phyloP scores from a whole-genome alignment of 129 eudicot species.

The Mikania micrantha region DNA sequence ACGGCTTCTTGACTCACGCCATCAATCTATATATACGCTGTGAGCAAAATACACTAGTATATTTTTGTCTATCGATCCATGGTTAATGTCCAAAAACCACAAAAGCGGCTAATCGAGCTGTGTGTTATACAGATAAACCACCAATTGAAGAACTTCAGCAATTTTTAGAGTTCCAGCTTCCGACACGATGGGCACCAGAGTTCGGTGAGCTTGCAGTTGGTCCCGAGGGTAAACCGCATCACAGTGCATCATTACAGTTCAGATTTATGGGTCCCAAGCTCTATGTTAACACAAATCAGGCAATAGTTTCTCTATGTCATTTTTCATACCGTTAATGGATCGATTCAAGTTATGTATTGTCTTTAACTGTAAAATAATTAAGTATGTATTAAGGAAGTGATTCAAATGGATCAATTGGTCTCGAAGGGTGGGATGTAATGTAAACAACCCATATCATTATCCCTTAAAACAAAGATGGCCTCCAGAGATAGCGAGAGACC shows the following conservation, averaged over 20 bases:
- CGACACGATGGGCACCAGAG: conserved; percentile 75
- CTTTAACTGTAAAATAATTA: background rate
- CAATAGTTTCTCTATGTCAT: conserved; percentile 6
- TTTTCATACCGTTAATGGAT: background rate
- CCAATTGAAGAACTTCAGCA: conserved; percentile 67
- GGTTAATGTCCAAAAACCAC: conserved; percentile 5
- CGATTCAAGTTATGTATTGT: background rate
- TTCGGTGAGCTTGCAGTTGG: conserved; percentile 69
- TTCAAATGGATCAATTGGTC: background rate
- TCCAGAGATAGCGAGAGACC: no score
- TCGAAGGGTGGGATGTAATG: no score
- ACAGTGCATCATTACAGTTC: conserved; percentile 55
- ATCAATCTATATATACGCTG: conserved; percentile 69
- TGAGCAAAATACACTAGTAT: conserved; percentile 25
- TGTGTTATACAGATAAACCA: conserved; percentile 56
- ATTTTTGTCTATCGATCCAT: background rate
- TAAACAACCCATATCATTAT: no score
- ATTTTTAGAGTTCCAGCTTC: conserved; percentile 73
- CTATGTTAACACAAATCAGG: conserved; percentile 62
- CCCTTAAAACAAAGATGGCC: no score
- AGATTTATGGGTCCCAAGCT: conserved; percentile 72
- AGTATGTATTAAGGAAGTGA: background rate
- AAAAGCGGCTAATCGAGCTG: background rate
- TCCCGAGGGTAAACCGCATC: conserved; percentile 56
- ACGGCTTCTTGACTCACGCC: conserved; percentile 72